These are phyloP conservation scores for Osmanthus fragrans DNA, from an alignment of 257 asterid species.

Conservation along the genomic window DNA sequence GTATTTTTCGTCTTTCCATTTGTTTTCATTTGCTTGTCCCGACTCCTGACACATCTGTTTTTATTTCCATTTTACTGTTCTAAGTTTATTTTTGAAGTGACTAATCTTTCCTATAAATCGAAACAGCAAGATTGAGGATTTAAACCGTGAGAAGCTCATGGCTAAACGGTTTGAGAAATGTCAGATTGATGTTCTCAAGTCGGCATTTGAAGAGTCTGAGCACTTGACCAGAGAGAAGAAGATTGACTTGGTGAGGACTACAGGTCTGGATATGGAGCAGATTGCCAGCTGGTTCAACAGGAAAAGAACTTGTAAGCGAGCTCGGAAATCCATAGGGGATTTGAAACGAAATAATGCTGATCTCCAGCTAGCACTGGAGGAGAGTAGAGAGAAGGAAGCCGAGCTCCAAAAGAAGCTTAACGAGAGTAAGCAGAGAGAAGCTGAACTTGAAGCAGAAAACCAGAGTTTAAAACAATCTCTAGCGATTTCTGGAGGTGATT, in stretches of 20 bases:
- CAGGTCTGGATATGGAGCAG: slow-evolving; percentile 21
- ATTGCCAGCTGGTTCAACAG: slow-evolving; percentile 13
- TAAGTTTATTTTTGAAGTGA: not conserved
- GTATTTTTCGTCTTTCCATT: not conserved
- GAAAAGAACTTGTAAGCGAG: not conserved
- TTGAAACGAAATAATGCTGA: not conserved
- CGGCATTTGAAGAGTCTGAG: slow-evolving; percentile 1
- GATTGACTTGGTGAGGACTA: not conserved
- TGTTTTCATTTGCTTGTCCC: not conserved
- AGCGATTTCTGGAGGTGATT: not conserved
- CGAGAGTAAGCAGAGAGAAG: not conserved
- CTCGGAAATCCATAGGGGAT: not conserved
- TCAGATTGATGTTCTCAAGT: not conserved
- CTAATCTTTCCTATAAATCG: not conserved
- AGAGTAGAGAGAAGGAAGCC: slow-evolving; percentile 5
- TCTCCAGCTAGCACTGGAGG: not conserved
- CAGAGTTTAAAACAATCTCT: not conserved
- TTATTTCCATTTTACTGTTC: not conserved
- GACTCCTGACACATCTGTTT: not conserved
- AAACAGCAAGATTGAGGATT: not conserved
- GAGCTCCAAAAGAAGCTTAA: slow-evolving; percentile 2
- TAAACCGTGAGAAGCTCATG: not conserved
- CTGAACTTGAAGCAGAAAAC: not conserved
- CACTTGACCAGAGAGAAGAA: slow-evolving; percentile 7
- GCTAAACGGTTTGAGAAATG: slow-evolving; percentile 5